Evolutionary conservation across 768 basidiomycete species (phyloP).

Genomic region (Leccinellum albellum): DNA sequence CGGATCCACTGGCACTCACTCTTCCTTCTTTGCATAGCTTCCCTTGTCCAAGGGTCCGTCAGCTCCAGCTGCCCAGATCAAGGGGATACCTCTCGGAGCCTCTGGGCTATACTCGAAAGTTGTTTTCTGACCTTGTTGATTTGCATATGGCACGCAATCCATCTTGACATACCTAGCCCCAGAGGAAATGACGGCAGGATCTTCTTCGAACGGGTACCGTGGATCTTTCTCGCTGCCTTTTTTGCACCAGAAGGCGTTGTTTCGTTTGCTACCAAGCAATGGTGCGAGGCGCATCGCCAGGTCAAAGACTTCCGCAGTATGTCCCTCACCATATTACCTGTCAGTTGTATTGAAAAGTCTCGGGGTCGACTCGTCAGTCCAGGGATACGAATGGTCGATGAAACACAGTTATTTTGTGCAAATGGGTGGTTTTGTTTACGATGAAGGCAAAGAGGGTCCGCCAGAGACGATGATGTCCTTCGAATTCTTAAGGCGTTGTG

Average conservation of each 20-base stretch:
- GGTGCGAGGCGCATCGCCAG: background rate
- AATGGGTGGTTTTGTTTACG: background rate
- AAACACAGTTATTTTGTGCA: background rate
- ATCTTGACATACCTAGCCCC: background rate
- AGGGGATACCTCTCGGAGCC: background rate
- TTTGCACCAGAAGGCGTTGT: background rate
- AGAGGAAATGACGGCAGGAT: background rate
- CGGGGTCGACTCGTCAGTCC: background rate
- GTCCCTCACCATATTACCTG: background rate
- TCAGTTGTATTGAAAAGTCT: background rate
- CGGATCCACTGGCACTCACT: background rate
- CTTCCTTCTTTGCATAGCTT: background rate
- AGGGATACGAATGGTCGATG: background rate
- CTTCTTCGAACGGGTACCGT: background rate
- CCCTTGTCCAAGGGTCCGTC: background rate
- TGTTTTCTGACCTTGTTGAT: background rate
- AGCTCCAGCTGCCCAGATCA: background rate
- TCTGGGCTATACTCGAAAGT: background rate
- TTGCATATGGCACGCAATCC: background rate
- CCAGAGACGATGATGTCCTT: background rate
- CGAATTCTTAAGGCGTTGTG: background rate
- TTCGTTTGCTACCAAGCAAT: background rate
- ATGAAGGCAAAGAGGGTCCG: background rate
- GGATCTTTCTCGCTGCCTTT: background rate
- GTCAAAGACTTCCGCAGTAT: background rate